Evolutionary conservation across 116 monocot genomes (phyloP), one percentile per base, ranked within the genome.

Genomic region (Papilionanthe hybrid): DNA sequence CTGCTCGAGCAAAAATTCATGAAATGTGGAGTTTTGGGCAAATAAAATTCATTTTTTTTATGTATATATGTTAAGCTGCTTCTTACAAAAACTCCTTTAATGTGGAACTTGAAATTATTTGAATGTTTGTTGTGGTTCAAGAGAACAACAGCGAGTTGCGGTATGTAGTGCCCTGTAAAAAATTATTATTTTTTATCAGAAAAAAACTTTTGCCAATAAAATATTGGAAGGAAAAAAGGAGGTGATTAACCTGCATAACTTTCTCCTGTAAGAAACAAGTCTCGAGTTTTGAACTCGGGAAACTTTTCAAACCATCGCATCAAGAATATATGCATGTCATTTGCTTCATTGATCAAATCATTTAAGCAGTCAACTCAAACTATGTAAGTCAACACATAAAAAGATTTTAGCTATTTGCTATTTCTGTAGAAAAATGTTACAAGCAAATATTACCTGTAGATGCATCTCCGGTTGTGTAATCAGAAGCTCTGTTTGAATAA

Each of bases 61-160:
- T 55, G 49, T 15, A 55, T 9, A 77, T 55, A 30, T 5, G 55
- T 77, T 55, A 19, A 50, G 18, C 20, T 41, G 28, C 15, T 60
- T 84, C 91, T 93, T 96, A 96, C 93, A 79, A 92, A 93, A 1
- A 96, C 76, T 88, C 96, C 96, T 82, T 94, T 98, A 65, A 98
- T 86, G 9, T 91, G 91, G 80, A 98, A 98, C 82, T 89, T 90
- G 87, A 94, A 93, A 82, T 78, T 80, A 58, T 77, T 86, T 42
- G 98, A 90, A 60, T 93, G 65, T n/a, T 84, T 82, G 53, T 98
- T 94, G 72, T 94, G 87, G 28, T 88, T 82, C 42, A 98, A 74
- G 82, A 98, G 91, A 78, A 86, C 87, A 87, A 77, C n/a, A 49
- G 49, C 10, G 10, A 11, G 0, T 49, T 12, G 49, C 11, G 37